Percentiles rank a stretch among this genome's conserved stretches.
Evolutionary conservation across 208 protist species (phyloP).

Genomic region (Porcisia deanei): DNA sequence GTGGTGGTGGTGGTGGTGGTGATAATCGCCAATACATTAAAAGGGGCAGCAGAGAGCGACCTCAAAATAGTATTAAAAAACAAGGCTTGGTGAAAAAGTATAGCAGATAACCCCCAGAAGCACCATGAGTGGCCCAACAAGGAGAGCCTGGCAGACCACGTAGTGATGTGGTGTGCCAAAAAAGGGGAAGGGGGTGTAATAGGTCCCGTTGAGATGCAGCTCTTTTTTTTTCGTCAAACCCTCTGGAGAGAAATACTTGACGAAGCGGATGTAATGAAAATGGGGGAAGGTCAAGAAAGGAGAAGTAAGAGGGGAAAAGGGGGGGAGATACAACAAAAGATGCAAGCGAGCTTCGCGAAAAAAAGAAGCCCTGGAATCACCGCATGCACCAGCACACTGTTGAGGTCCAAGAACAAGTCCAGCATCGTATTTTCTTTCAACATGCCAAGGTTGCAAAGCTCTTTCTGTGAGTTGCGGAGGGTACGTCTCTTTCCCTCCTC

Average conservation of each 20-base stretch:
- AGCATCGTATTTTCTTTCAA: background rate
- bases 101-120: background rate
- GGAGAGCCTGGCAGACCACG: background rate
- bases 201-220: background rate
- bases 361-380: background rate
- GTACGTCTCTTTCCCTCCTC: background rate
- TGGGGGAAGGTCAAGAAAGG: background rate
- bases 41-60: background rate
- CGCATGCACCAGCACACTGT: background rate
- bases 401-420: background rate
- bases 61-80: background rate
- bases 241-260: too few relatives aligned
- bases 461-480: background rate
- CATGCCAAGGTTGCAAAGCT: background rate
- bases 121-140: background rate
- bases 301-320: background rate
- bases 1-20: background rate
- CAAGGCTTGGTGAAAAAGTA: background rate
- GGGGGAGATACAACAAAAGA: background rate
- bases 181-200: background rate
- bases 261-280: background rate
- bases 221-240: background rate
- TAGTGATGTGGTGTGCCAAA: background rate
- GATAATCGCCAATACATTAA: background rate
- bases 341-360: background rate